A percentile compares a stretch with the other conserved stretches of the same genome.
Evolutionary conservation across 805 yeast species (phyloP).

Genomic region (Candida ortonii): DNA sequence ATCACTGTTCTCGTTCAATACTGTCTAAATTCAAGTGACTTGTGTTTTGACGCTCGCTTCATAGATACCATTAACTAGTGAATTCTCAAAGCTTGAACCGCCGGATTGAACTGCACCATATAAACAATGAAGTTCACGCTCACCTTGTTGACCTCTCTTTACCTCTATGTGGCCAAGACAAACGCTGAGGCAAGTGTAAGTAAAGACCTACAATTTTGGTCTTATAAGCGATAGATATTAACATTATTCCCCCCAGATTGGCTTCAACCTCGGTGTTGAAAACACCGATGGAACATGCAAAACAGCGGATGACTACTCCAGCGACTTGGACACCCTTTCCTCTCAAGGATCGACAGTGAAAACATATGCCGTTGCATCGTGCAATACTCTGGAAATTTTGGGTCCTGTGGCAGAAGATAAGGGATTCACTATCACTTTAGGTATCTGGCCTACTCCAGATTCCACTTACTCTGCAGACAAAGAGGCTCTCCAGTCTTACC

Average conservation of each 20-base stretch:
- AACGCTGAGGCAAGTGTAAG: constrained; percentile 25
- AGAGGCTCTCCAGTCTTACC: constrained; percentile 61
- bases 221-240: constrained; percentile 4
- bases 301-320: constrained; percentile 61
- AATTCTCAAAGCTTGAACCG: too few relatives aligned
- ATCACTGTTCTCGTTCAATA: too few relatives aligned
- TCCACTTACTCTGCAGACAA: constrained; percentile 74
- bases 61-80: too few relatives aligned
- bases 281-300: constrained; percentile 76
- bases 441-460: constrained; percentile 93
- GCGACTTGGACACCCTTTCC: constrained; percentile 61
- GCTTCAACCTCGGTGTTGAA: constrained; percentile 84
- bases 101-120: too few relatives aligned
- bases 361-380: constrained; percentile 90
- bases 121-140: constrained; percentile 27
- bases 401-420: constrained; percentile 84
- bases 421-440: constrained; percentile 74
- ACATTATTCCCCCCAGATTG: constrained; percentile 37
- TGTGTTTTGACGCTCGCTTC: too few relatives aligned
- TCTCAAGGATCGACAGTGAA: constrained; percentile 65
- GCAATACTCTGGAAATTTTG: constrained; percentile 79
- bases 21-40: too few relatives aligned
- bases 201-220: not conserved
- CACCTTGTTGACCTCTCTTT: constrained; percentile 24
- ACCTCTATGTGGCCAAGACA: constrained; percentile 18